Percentiles rank a stretch among this genome's conserved stretches.
Evolutionary conservation across 2,329 filamentous ascomycete species (phyloP).

Genomic region (Sporothrix mexicana): DNA sequence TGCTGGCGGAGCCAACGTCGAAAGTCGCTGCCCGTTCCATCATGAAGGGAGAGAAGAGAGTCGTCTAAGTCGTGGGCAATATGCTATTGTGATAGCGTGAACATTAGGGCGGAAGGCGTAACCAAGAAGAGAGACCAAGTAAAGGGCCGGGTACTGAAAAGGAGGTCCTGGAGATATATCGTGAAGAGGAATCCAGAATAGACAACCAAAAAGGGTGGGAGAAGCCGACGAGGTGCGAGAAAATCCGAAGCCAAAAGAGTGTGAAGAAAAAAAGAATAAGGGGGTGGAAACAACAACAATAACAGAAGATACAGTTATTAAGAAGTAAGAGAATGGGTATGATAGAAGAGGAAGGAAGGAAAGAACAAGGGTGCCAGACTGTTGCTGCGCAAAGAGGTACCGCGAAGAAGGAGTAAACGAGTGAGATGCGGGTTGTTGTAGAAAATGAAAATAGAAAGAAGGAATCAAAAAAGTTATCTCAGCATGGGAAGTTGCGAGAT

Average conservation of each 20-base stretch:
- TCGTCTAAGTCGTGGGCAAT: not conserved
- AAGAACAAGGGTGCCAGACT: constrained; percentile 21
- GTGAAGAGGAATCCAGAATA: not conserved
- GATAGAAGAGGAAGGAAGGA: not conserved
- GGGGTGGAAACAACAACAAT: not conserved
- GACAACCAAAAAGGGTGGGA: not conserved
- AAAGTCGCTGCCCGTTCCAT: constrained; percentile 35
- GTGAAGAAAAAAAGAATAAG: constrained; percentile 16
- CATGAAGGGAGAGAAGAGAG: not conserved
- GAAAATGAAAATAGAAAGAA: constrained; percentile 10
- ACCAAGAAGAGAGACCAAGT: constrained; percentile 11
- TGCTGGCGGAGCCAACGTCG: constrained; percentile 33
- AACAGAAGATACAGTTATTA: constrained; percentile 2
- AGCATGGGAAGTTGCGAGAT: constrained; percentile 21
- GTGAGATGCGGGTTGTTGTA: constrained; percentile 1
- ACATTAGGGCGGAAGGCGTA: constrained; percentile 22
- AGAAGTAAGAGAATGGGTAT: not conserved
- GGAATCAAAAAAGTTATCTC: constrained; percentile 12
- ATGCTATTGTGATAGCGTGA: constrained; percentile 22
- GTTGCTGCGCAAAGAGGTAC: not conserved
- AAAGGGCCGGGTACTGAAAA: not conserved
- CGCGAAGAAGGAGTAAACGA: constrained; percentile 12
- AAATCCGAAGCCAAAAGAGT: constrained; percentile 3
- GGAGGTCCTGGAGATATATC: not conserved
- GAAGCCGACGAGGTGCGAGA: not conserved